Evolutionary conservation across 768 basidiomycete species (phyloP), one percentile per base, ranked within the genome.

Genomic region (Termitomyces sp.): DNA sequence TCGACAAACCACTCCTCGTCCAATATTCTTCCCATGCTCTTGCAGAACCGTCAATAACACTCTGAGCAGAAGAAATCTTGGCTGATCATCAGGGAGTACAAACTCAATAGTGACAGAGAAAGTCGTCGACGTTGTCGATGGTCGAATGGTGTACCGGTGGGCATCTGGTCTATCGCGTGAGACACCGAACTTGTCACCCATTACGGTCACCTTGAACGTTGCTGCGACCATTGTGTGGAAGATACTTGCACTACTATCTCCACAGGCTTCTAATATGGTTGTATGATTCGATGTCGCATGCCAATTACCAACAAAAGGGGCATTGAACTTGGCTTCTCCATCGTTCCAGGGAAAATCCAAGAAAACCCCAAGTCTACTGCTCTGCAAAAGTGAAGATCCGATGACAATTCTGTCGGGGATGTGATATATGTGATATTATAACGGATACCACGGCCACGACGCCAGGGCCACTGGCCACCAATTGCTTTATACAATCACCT

Each of bases 261-360:
- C 54, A 11, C 40, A 62, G 55, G 52, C 61, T 14, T 60, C 50
- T 37, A 81, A 66, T 0, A 63, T 60, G 3, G 82, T 82, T 2
- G 77, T 79, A 58, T 84, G 83, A 46, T 75, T 78, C 14, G 70
- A 64, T 0, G 77, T 74, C 43, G 69, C 71, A 57, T 78, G 75
- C 69, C 69, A 83, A n/a, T 66, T 66, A 2, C 83, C 83, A 0
- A 85, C 83, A 60, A 82, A 83, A 1, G 83, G 83, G 4, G 78
- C 82, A 17, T 74, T 73, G 64, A 84, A 85, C 62, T 83, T 82
- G 17, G 65, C 56, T 17, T 63, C 68, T n/a, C 83, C 83, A 58
- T 82, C 82, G 66, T 80, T 81, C 81, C 81, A 85, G 6, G 82
- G 82, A 60, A 81, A 83, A 64, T 85, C 82, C 12, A 85, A 59